Percentiles rank a stretch among this genome's conserved stretches.
phyloP scores from a whole-genome alignment of 495 filamentous ascomycete genomes.

The Penicillium antarcticum region DNA sequence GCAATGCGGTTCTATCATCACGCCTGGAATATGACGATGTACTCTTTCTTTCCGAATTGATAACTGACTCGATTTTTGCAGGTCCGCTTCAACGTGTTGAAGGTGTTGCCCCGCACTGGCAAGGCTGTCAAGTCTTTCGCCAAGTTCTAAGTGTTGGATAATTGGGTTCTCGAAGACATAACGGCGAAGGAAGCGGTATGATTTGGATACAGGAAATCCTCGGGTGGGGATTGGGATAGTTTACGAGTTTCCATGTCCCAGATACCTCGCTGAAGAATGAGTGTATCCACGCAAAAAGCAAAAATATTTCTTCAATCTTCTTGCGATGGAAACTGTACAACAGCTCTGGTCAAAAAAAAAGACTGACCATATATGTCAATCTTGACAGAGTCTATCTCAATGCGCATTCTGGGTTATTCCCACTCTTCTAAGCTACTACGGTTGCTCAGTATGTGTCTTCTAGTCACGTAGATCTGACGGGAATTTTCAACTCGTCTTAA shows the following conservation, averaged over 20 bases:
- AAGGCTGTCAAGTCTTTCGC: constrained; percentile 95
- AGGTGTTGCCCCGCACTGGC: constrained; percentile 92
- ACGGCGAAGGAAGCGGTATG: constrained; percentile 44
- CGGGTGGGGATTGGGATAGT: constrained; percentile 44
- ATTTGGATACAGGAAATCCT: constrained; percentile 43
- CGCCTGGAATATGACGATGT: background rate
- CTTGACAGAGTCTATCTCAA: constrained; percentile 12
- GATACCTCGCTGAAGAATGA: constrained; percentile 44
- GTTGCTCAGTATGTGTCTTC: background rate
- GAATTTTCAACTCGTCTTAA: too few species aligned
- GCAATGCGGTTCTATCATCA: background rate
- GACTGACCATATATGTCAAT: constrained; percentile 7
- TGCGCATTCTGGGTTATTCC: constrained; percentile 17
- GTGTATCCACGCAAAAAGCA: constrained; percentile 49
- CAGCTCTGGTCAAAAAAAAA: constrained; percentile 8
- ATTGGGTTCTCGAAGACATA: constrained; percentile 37
- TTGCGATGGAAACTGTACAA: constrained; percentile 33
- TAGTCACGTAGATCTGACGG: too few species aligned
- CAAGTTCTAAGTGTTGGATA: constrained; percentile 77
- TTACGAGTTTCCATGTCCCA: constrained; percentile 49
- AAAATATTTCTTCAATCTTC: constrained; percentile 40
- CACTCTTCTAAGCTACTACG: constrained; percentile 4
- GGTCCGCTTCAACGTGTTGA: constrained; percentile 99
- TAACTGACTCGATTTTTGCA: constrained; percentile 35
- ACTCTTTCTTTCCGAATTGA: background rate